These are phyloP conservation scores for Sicyos edulis DNA, from an alignment of 306 rosid genomes.

Conservation along the genomic window DNA sequence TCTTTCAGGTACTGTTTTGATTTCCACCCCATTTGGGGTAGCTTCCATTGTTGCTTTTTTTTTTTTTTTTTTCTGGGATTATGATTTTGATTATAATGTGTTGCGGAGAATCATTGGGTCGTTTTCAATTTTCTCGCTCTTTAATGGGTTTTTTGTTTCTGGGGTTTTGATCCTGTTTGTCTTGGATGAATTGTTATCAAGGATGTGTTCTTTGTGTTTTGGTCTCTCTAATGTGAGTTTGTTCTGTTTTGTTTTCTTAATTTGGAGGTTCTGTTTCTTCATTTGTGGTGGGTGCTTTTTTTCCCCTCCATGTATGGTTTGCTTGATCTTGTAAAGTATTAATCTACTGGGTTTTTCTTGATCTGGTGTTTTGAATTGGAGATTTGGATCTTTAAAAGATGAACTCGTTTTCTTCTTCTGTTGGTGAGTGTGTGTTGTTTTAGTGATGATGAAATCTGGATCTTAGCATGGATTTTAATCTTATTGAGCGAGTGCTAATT, in stretches of 20 bases:
- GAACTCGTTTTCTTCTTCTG: not conserved
- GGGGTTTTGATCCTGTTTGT: not conserved
- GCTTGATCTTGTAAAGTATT: not conserved
- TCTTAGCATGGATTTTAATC: constrained; percentile 3
- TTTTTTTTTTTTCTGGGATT: too few relatives aligned
- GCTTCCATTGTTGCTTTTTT: not conserved
- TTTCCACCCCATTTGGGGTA: not conserved
- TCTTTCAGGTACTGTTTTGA: constrained; percentile 6
- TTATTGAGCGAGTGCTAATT: not conserved
- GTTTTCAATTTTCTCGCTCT: too few relatives aligned
- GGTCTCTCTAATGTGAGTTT: not conserved
- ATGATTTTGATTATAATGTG: too few relatives aligned
- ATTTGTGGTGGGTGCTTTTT: not conserved
- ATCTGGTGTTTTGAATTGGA: constrained; percentile 14
- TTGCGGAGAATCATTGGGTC: too few relatives aligned
- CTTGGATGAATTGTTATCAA: not conserved
- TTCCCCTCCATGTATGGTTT: not conserved
- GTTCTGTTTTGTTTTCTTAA: not conserved
- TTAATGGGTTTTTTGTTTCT: too few relatives aligned
- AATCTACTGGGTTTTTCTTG: not conserved
- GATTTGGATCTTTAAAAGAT: constrained; percentile 10
- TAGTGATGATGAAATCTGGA: not conserved
- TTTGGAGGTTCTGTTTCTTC: not conserved
- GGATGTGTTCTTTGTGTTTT: not conserved
- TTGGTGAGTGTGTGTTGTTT: not conserved